Evolutionary conservation across 441 rosid species (phyloP), one percentile per base, ranked within the genome.

Genomic region (Melastoma candidum): DNA sequence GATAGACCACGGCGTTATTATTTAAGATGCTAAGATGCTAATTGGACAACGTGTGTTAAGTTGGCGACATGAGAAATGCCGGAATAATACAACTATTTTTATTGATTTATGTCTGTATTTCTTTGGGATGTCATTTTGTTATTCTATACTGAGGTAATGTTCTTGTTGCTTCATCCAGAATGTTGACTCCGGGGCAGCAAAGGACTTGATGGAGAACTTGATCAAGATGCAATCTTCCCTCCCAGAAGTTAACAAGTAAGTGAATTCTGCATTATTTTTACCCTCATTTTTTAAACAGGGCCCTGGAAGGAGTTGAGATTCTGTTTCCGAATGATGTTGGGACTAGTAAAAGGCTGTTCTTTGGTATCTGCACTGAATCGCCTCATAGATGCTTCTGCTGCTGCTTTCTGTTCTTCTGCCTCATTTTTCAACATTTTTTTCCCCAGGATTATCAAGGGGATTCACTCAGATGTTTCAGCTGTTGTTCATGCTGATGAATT

Each of bases 161-260:
- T 71, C 41, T 48, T 58, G 27, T 72, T 53, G 24, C 68, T 62
- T 72, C 47, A 45, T 64, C 60, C 65, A 93, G 99, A 93, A 93
- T 67, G 99, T 93, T 63, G 96, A 89, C 65, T 80, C 97, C 49
- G 84, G 72, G 54, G 88, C 85, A 26, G 96, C 99, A 26, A 93
- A 89, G 82, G 80, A 89, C 51, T 69, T 86, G 47, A 89, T 86
- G 99, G 87, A 84, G 49, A 59, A 81, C 70, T 78, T 93, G 79
- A 88, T 93, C 68, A 72, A 75, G 47, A 56, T 86, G 79, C 89
- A 89, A 26, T 84, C 97, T 65, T 78, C 87, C 43, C 76, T 93
- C 62, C 54, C 74, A 27, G 93, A 77, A 78, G 82, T 89, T 60
- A 93, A 89, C 51, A 69, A 76, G 99, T 86, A 80, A 36, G 77